These are phyloP conservation scores for Colletotrichum australisinense DNA, from an alignment of 2,329 filamentous ascomycete genomes.

Conservation along the genomic window DNA sequence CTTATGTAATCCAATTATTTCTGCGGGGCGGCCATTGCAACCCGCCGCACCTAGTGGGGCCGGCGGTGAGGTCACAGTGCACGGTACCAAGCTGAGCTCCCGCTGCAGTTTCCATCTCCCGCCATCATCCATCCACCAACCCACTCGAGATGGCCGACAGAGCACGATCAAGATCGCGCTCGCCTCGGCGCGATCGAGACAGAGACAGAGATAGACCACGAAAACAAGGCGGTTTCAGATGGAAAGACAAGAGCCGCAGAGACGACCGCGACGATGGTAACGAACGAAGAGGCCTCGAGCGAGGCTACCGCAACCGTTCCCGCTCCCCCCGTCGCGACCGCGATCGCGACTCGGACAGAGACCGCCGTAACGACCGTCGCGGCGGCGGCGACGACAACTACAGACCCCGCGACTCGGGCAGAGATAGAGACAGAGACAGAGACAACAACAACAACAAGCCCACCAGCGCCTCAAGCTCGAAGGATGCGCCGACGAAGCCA, in stretches of 20 bases:
- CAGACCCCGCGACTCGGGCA: constrained; percentile 33
- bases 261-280: constrained; percentile 53
- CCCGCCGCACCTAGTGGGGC: background rate
- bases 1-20: background rate
- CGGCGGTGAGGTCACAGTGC: background rate
- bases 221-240: constrained; percentile 59
- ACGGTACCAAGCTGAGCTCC: background rate
- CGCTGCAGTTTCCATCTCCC: background rate
- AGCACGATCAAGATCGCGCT: constrained; percentile 32
- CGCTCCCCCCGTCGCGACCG: constrained; percentile 48
- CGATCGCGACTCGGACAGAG: constrained; percentile 38
- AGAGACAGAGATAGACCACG: constrained; percentile 19
- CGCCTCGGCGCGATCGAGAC: constrained; percentile 33
- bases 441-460: constrained; percentile 38
- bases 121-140: background rate
- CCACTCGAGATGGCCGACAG: constrained; percentile 31
- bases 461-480: constrained; percentile 42
- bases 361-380: constrained; percentile 46
- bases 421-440: constrained; percentile 30
- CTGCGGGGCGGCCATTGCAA: too few relatives aligned
- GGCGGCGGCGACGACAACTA: constrained; percentile 47
- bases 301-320: constrained; percentile 62
- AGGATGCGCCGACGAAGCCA: constrained; percentile 41
- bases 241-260: constrained; percentile 67
- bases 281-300: constrained; percentile 53